phyloP scores from a whole-genome alignment of 1,139 yeast genomes.

The Geotrichum klebahnii region DNA sequence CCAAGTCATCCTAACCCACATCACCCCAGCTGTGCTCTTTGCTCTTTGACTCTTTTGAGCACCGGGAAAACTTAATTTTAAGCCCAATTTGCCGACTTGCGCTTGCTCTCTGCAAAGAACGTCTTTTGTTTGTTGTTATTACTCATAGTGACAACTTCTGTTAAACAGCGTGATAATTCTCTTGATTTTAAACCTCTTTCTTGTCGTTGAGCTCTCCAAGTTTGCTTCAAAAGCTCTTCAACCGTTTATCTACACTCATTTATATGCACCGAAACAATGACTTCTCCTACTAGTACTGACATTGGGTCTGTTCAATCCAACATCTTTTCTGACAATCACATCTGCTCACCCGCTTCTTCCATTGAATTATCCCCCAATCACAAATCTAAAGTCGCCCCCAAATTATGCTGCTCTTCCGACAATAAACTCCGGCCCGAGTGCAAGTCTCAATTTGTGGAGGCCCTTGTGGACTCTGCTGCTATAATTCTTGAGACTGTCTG shows the following conservation, averaged over 20 bases:
- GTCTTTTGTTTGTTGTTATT: no score
- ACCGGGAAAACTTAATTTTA: no score
- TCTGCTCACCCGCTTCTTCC: conserved; percentile 14
- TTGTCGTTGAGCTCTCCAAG: background rate
- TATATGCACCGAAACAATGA: conserved; percentile 5
- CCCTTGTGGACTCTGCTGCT: conserved; percentile 39
- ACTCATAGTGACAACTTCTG: no score
- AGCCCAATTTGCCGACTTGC: no score
- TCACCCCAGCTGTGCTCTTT: no score
- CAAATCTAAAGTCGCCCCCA: background rate
- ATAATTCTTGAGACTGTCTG: conserved; percentile 39
- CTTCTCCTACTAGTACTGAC: conserved; percentile 14
- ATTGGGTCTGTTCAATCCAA: conserved; percentile 13
- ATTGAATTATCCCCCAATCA: conserved; percentile 6
- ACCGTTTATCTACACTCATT: background rate
- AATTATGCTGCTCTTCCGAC: conserved; percentile 8
- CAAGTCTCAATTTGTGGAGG: conserved; percentile 31
- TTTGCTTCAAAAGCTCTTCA: conserved; percentile 1
- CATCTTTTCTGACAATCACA: conserved; percentile 9
- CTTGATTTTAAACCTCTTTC: background rate
- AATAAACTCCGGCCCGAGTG: conserved; percentile 12
- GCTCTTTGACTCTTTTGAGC: no score
- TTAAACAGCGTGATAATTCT: no score
- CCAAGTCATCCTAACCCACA: no score
- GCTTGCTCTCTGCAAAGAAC: no score